Conservation (phyloP, 108 stramenopile genomes). For the Bacterosira constricta region DNA sequence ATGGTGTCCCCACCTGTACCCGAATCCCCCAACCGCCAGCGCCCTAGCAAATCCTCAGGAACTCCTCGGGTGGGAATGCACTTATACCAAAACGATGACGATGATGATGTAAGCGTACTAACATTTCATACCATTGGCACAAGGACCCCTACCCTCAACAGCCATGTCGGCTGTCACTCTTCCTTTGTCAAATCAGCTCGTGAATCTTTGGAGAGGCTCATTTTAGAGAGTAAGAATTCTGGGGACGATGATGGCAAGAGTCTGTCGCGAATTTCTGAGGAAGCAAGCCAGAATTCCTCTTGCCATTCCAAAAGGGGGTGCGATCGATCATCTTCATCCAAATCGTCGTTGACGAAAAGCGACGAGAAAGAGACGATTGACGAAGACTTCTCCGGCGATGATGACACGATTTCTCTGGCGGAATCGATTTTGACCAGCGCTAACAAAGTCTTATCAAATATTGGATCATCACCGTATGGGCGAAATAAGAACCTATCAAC, state of each 20-base stretch:
- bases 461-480: conserved; percentile 4
- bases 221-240: neutral
- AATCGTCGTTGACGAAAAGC: neutral
- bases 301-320: neutral
- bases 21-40: neutral
- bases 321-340: neutral
- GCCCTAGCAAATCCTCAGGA: neutral
- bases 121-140: conserved; percentile 19
- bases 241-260: neutral
- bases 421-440: conserved; percentile 20
- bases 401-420: conserved; percentile 15
- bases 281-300: neutral
- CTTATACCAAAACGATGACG: neutral
- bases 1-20: neutral
- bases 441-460: conserved; percentile 5
- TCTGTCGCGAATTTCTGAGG: conserved; percentile 18
- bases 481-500: neutral
- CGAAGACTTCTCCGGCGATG: neutral
- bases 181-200: neutral
- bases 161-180: too few species aligned
- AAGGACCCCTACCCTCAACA: neutral
- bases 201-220: neutral
- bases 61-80: conserved; percentile 15
- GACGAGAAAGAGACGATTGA: neutral
- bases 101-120: conserved; percentile 23